Conservation (phyloP, 306 rosid genomes). For the Arachis hypogaea region DNA sequence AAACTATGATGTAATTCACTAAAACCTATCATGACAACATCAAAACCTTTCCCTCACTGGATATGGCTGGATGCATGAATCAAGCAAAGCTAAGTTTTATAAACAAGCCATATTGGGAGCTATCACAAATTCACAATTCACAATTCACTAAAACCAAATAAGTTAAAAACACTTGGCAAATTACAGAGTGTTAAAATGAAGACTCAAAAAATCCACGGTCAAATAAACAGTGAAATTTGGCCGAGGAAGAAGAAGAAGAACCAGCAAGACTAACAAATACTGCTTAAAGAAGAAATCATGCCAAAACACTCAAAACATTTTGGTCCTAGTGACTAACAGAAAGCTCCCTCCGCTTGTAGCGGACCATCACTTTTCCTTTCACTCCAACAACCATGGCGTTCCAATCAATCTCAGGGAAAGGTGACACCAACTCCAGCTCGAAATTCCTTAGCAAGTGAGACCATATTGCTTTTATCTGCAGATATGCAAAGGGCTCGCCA, state of each 20-base stretch:
- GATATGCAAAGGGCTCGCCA: slow-evolving; percentile 95
- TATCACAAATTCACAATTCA: neutral
- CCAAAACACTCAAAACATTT: slow-evolving; percentile 1
- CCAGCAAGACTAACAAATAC: slow-evolving; percentile 31
- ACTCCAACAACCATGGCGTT: slow-evolving; percentile 99
- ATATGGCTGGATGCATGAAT: neutral
- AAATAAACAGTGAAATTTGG: slow-evolving; percentile 26
- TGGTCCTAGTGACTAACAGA: slow-evolving; percentile 45
- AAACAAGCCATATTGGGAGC: no score
- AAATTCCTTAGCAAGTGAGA: slow-evolving; percentile 92
- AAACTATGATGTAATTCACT: slow-evolving; percentile 7
- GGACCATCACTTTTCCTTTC: slow-evolving; percentile 92
- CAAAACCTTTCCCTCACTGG: neutral
- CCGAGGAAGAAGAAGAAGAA: slow-evolving; percentile 15
- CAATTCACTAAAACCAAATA: slow-evolving; percentile 18
- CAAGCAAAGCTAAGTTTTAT: neutral
- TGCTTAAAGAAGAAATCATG: slow-evolving; percentile 21
- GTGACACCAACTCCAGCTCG: slow-evolving; percentile 82
- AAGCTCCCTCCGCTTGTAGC: slow-evolving; percentile 80
- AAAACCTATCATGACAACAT: neutral
- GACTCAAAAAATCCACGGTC: slow-evolving; percentile 37
- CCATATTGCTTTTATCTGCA: slow-evolving; percentile 97
- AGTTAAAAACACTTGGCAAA: slow-evolving; percentile 18
- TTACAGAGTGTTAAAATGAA: slow-evolving; percentile 25
- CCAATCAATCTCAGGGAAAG: slow-evolving; percentile 96